Evolutionary conservation across 1,284 basidiomycete genomes (phyloP), one percentile per base, ranked within the genome.

Genomic region (Violaceomyces palustris): DNA sequence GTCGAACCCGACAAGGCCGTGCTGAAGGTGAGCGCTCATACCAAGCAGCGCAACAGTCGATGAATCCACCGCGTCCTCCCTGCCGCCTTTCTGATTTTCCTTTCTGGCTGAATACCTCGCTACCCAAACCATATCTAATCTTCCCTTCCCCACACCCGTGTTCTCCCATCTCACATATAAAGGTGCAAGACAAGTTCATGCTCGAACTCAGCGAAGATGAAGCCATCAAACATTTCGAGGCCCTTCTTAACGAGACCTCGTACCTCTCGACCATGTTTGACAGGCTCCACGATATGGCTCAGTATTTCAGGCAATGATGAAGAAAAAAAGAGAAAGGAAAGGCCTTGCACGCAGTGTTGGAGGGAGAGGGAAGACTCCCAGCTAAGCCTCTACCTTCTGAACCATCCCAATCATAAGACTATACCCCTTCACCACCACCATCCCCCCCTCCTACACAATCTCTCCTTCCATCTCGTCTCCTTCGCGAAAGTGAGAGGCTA

Each of bases 171-270:
- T 76, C n/a, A n/a, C n/a, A n/a, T n/a, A n/a, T n/a, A n/a, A n/a
- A n/a, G n/a, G 85, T 98, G 14, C 88, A 96, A 69, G 93, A 97
- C 63, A 98, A 97, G 76, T 99, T 99, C 74, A 80, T 89, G 64
- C 77, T 97, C 41, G 88, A 94, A 71, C 77, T 97, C 23, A 51
- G 39, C 26, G 96, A 74, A 42, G 67, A 61, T 19, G 68, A 73
- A 69, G 94, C 94, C 6, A 92, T 97, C 75, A 88, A 92, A 75
- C 88, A 93, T 72, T 96, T 98, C 65, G 92, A 97, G 76, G 82
- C 83, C 22, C 74, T 97, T 42, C 75, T 99, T 51, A 94, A 93
- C 68, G 92, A 98, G 71, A 96, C 89, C 3, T 91, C 88, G 27
- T 93, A 94, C 74, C 82, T 97, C 61, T 88, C 88, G 0, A 88